These are phyloP conservation scores for Aspergillus taichungensis DNA, from an alignment of 495 filamentous ascomycete species.

Conservation along the genomic window DNA sequence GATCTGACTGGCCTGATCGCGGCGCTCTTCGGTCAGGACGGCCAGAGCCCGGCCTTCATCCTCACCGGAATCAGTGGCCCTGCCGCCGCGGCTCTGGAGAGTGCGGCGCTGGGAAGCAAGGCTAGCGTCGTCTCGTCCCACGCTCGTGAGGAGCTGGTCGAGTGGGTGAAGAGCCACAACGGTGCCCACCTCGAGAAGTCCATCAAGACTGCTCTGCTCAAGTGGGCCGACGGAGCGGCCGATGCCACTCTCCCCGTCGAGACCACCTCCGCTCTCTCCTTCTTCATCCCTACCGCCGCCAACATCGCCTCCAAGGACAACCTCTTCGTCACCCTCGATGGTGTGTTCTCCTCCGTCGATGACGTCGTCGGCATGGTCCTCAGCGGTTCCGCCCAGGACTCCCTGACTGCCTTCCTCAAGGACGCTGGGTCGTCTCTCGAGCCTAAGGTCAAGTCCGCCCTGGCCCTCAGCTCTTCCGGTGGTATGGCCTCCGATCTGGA, in stretches of 20 bases:
- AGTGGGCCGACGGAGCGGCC: constrained; percentile 21
- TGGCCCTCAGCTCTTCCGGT: constrained; percentile 30
- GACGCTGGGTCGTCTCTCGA: constrained; percentile 14
- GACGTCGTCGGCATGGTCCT: constrained; percentile 26
- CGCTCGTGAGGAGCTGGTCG: constrained; percentile 24
- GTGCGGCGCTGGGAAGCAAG: constrained; percentile 32
- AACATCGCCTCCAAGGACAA: constrained; percentile 30
- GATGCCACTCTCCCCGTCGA: constrained; percentile 18
- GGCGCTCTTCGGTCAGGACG: constrained; percentile 16
- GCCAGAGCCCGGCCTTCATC: constrained; percentile 11
- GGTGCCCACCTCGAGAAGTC: constrained; percentile 14
- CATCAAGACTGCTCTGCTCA: constrained; percentile 21
- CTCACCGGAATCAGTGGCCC: constrained; percentile 26
- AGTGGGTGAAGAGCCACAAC: constrained; percentile 24
- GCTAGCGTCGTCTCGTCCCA: constrained; percentile 19
- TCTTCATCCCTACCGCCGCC: constrained; percentile 31
- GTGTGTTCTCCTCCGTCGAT: constrained; percentile 27
- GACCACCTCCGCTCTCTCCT: constrained; percentile 22
- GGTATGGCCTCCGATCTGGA: constrained; percentile 25
- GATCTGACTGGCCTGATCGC: constrained; percentile 16
- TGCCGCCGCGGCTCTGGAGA: constrained; percentile 32
- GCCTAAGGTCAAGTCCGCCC: constrained; percentile 25
- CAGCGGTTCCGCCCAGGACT: constrained; percentile 20
- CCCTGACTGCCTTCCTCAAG: constrained; percentile 24
- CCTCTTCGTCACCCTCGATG: constrained; percentile 32